Evolutionary conservation across 306 rosid species (phyloP).

Genomic region (Abrus precatorius): DNA sequence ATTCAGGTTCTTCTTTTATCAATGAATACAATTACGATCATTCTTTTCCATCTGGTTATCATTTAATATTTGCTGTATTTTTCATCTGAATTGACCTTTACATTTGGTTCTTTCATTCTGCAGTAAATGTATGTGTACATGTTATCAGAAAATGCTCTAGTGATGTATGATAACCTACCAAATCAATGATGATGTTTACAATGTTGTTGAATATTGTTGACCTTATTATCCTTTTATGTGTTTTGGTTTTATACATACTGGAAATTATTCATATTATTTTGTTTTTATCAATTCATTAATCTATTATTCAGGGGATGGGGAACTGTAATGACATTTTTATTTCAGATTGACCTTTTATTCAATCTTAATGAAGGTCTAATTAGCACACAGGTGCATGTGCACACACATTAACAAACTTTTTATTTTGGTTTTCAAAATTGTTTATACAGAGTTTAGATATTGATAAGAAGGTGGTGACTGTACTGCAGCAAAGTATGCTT

Average conservation of each 20-base stretch:
- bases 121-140: neutral
- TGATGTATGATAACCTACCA: constrained; percentile 8
- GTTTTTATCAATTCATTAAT: neutral
- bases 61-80: constrained; percentile 6
- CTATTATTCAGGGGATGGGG: constrained; percentile 13
- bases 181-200: neutral
- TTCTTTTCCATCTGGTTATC: constrained; percentile 12
- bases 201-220: constrained; percentile 23
- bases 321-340: constrained; percentile 23
- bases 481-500: neutral
- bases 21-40: constrained; percentile 6
- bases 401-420: neutral
- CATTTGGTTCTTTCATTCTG: constrained; percentile 11
- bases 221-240: neutral
- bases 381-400: neutral
- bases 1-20: constrained; percentile 20
- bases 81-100: constrained; percentile 6
- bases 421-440: constrained; percentile 5
- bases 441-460: neutral
- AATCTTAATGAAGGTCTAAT: neutral
- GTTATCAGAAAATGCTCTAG: neutral
- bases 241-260: constrained; percentile 12
- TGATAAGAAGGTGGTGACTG: neutral
- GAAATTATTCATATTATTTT: constrained; percentile 16
- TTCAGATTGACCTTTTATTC: constrained; percentile 30